phyloP scores from a whole-genome alignment of 2,329 filamentous ascomycete species.

The Camillea tinctor region DNA sequence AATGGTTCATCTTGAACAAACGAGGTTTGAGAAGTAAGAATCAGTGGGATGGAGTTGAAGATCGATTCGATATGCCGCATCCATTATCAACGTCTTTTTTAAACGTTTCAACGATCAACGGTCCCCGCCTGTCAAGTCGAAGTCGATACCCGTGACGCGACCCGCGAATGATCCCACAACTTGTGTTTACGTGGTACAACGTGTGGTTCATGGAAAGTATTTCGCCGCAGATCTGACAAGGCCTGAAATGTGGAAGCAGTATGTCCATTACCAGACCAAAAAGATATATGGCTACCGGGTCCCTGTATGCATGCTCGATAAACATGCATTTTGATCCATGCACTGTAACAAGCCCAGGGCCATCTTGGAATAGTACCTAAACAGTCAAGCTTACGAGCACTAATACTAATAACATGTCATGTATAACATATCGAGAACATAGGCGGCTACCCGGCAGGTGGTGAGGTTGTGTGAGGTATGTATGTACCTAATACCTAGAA shows the following conservation, averaged over 20 bases:
- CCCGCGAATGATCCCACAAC: not conserved
- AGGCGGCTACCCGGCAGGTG: too few relatives aligned
- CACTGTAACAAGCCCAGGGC: not conserved
- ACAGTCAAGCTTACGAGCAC: not conserved
- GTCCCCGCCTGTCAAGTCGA: not conserved
- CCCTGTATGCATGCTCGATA: not conserved
- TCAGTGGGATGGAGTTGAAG: too few relatives aligned
- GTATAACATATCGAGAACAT: too few relatives aligned
- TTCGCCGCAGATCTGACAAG: not conserved
- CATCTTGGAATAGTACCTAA: too few relatives aligned
- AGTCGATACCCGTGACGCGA: too few relatives aligned
- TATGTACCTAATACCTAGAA: too few relatives aligned
- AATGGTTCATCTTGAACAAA: too few relatives aligned
- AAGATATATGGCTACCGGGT: not conserved
- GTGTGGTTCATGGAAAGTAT: constrained; percentile 2
- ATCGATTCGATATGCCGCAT: too few relatives aligned
- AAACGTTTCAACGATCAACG: too few relatives aligned
- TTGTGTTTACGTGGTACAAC: not conserved
- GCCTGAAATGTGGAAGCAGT: not conserved
- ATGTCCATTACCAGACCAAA: not conserved
- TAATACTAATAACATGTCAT: not conserved
- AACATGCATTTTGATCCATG: not conserved
- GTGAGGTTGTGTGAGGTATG: not conserved
- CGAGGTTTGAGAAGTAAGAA: too few relatives aligned
- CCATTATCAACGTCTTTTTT: too few relatives aligned